These are phyloP conservation scores for Lyophyllum shimeji DNA, from an alignment of 768 basidiomycete genomes.

Conservation along the genomic window DNA sequence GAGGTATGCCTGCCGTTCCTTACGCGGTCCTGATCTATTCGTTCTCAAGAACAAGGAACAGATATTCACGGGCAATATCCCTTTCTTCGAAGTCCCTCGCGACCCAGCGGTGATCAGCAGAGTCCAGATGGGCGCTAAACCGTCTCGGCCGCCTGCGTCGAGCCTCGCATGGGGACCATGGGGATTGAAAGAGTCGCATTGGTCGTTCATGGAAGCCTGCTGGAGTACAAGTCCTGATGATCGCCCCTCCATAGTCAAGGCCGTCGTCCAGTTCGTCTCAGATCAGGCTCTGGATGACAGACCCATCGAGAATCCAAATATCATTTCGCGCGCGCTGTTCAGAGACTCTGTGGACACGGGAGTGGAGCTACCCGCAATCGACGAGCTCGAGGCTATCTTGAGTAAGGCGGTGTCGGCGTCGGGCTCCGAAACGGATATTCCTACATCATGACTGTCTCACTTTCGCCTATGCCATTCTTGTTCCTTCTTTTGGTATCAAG, in stretches of 20 bases:
- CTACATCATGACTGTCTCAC: too few species aligned
- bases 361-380: background rate
- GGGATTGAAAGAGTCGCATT: constrained; percentile 1
- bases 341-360: constrained; percentile 1
- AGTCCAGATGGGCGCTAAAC: constrained; percentile 16
- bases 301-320: background rate
- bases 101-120: constrained; percentile 20
- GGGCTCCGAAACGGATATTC: too few species aligned
- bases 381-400: background rate
- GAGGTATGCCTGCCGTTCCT: background rate
- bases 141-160: constrained; percentile 10
- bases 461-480: too few species aligned
- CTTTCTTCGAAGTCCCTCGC: constrained; percentile 19
- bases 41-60: background rate
- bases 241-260: background rate
- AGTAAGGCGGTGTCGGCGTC: too few species aligned
- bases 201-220: background rate
- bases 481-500: too few species aligned
- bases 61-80: constrained; percentile 21
- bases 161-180: constrained; percentile 2
- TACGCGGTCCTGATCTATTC: background rate
- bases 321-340: background rate
- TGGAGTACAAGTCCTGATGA: background rate
- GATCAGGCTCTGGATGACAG: background rate
- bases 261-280: background rate